phyloP scores from a whole-genome alignment of 2,329 filamentous ascomycete genomes.

The Metarhizium humberi region DNA sequence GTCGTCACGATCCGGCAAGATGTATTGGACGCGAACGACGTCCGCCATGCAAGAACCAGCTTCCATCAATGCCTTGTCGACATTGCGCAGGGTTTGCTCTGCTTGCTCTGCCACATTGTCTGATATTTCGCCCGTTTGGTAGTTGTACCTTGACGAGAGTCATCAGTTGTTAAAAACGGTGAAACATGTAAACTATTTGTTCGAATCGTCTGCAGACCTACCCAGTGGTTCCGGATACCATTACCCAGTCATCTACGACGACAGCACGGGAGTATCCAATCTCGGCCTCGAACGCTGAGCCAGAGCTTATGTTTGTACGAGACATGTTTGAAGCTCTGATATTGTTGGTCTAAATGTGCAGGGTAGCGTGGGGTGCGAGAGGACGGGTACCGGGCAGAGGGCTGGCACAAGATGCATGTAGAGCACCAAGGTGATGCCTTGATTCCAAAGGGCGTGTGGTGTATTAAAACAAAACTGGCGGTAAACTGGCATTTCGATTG shows the following conservation, averaged over 20 bases:
- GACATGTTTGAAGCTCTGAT: conserved; percentile 14
- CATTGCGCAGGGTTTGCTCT: conserved; percentile 39
- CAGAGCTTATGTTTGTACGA: conserved; percentile 35
- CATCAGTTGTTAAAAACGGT: background rate
- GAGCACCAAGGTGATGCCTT: no score
- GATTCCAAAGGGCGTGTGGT: no score
- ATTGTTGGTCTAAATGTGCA: background rate
- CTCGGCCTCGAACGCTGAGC: conserved; percentile 40
- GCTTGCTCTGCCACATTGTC: conserved; percentile 35
- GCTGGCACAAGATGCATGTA: no score
- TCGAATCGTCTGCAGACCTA: conserved; percentile 12
- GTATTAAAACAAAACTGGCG: no score
- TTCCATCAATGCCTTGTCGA: conserved; percentile 32
- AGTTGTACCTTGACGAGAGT: conserved; percentile 34
- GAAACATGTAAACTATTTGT: no score
- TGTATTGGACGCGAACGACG: conserved; percentile 43
- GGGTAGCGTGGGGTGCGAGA: background rate
- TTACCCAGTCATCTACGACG: conserved; percentile 38
- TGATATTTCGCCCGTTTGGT: conserved; percentile 35
- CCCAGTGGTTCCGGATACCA: conserved; percentile 48
- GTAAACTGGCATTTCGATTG: no score
- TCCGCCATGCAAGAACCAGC: conserved; percentile 34
- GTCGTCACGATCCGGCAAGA: conserved; percentile 36
- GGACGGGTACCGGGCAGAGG: no score
- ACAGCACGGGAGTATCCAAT: conserved; percentile 48